Base-by-base conservation (phyloP, 2,329 filamentous ascomycete species). In the Venturia aucupariae region DNA sequence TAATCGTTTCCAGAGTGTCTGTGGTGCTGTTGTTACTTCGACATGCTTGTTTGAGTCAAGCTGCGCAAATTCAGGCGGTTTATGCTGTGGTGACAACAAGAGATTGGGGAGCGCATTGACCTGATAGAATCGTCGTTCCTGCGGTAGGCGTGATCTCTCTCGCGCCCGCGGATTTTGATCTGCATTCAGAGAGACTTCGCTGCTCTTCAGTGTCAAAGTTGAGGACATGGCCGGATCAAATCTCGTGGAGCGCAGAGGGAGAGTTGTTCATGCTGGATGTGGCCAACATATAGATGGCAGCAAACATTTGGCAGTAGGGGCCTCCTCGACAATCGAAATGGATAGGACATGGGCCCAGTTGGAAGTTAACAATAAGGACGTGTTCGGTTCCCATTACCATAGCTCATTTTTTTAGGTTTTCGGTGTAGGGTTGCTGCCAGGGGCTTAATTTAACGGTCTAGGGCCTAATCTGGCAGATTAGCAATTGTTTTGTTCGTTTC, bases 1-100 rank as follows among this genome's bases (percentile, higher is more conserved):
- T 6, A 57, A 24, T n/a, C 51, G 51, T 57, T 57, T 57, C 51
- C 51, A 35, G 6, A 19, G 30, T 96, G 76, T 38, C 30, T 27
- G 17, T 10, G 51, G 13, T n/a, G 51, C 13, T 35, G 27, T 19
- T 22, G 17, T 8, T 57, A 13, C 5, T 10, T 54, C 48, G 17
- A 27, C 17, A 5, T 54, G 24, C 24, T 54, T 57, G 27, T 8
- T 7, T n/a, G 27, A 4, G 4, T 57, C 51, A 22, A 32, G 7
- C 13, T 11, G 48, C 15, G 24, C 8, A 30, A 19, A 6, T 11
- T 32, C 30, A 13, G 15, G 51, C 30, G 19, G 30, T 22, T 32
- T 32, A n/a, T 57, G 27, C 13, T 57, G 46, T 51, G 46, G 46
- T 51, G 46, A 51, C 22, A 51, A 8, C 13, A 51, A 10, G 19